These are phyloP conservation scores for Ambrosiella xylebori DNA, from an alignment of 2,329 filamentous ascomycete species.

Conservation along the genomic window DNA sequence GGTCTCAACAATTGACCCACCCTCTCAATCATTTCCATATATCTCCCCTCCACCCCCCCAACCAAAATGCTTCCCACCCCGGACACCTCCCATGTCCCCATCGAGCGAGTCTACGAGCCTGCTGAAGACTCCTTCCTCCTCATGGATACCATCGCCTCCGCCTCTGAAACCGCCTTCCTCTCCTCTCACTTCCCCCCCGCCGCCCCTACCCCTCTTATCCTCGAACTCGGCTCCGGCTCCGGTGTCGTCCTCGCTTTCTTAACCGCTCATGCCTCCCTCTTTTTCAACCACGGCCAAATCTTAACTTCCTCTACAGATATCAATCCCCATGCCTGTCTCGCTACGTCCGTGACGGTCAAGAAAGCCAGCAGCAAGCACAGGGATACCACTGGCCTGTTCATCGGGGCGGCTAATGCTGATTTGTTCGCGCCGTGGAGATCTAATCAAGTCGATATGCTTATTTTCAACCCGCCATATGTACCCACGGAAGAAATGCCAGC, in stretches of 20 bases:
- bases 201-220: constrained; percentile 40
- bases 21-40: neutral
- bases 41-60: neutral
- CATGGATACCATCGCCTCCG: constrained; percentile 71
- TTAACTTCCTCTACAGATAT: constrained; percentile 68
- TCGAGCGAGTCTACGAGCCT: constrained; percentile 81
- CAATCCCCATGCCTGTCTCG: constrained; percentile 65
- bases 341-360: constrained; percentile 51
- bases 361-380: constrained; percentile 16
- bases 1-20: neutral
- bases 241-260: constrained; percentile 87
- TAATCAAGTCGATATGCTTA: constrained; percentile 54
- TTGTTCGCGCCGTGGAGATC: constrained; percentile 40
- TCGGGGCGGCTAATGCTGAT: constrained; percentile 55
- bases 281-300: constrained; percentile 57
- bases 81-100: constrained; percentile 78
- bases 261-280: constrained; percentile 50
- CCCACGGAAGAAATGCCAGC: constrained; percentile 59
- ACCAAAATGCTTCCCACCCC: constrained; percentile 73
- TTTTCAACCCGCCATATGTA: constrained; percentile 97
- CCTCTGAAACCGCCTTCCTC: constrained; percentile 52
- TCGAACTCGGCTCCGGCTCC: constrained; percentile 82
- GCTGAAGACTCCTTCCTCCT: constrained; percentile 92
- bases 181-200: constrained; percentile 36
- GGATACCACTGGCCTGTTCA: constrained; percentile 26